Conservation (phyloP, 2,329 filamentous ascomycete species). For the Phyllosticta paracitricarpa region DNA sequence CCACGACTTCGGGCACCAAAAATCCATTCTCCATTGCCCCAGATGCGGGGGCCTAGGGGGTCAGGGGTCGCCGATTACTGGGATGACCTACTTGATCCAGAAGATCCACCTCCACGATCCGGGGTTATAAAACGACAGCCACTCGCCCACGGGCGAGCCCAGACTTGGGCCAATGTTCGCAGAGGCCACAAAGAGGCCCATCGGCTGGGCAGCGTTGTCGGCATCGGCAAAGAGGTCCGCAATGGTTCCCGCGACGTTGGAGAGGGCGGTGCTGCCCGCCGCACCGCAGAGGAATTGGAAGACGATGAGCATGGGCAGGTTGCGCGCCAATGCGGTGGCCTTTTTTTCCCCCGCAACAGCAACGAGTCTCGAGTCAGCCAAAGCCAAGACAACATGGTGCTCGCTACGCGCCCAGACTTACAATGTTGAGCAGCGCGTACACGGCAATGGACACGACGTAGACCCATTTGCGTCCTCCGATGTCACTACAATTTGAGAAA, state of each 20-base stretch:
- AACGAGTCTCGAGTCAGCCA: background rate
- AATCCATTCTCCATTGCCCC: background rate
- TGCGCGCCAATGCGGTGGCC: slow-evolving; percentile 6
- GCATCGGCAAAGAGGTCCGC: slow-evolving; percentile 10
- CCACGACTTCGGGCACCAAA: background rate
- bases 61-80: too few species aligned
- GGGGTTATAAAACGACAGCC: slow-evolving; percentile 8
- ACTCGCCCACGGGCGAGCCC: slow-evolving; percentile 9
- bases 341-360: background rate
- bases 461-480: slow-evolving; percentile 11
- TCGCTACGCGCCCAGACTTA: background rate
- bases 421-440: slow-evolving; percentile 9
- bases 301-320: slow-evolving; percentile 11
- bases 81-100: slow-evolving; percentile 7
- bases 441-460: slow-evolving; percentile 9
- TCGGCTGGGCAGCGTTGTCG: slow-evolving; percentile 10
- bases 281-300: slow-evolving; percentile 11
- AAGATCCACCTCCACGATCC: slow-evolving; percentile 10
- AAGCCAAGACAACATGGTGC: background rate
- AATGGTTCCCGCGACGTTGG: slow-evolving; percentile 10
- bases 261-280: slow-evolving; percentile 10
- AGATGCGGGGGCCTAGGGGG: background rate
- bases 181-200: slow-evolving; percentile 10
- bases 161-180: slow-evolving; percentile 9
- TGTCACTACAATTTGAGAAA: slow-evolving; percentile 1